Evolutionary conservation across 2,329 filamentous ascomycete genomes (phyloP), one percentile per base, ranked within the genome.

Genomic region (Xylariales sp.): DNA sequence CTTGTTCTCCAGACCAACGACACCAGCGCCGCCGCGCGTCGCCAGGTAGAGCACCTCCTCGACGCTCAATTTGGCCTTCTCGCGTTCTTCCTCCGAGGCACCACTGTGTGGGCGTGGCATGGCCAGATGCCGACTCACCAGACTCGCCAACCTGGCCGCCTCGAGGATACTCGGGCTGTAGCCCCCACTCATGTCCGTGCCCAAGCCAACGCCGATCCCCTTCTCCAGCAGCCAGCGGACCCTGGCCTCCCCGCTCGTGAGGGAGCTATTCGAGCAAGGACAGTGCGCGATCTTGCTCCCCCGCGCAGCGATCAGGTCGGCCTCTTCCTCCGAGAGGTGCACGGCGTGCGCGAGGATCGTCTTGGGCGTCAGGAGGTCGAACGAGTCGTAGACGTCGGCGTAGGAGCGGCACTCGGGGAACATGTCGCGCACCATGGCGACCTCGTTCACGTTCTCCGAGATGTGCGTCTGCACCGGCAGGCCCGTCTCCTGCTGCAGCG

Each of bases 101-200:
- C 21, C 33, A 9, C 10, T 14, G 19, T 38, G 15, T 27, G 22
- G 31, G 5, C 44, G 43, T 3, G 55, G 57, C 71, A 87, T 78
- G 18, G 83, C 76, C 34, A 86, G 67, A 69, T 85, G 80, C 21
- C 90, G 70, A 49, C 82, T 88, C 1, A 91, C 87, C 46, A 95
- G 74, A 38, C 81, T 76, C 0, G 91, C 88, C 56, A 93, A 86
- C 11, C 90, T 69, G 31, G 83, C 87, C n/a, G 88, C 82, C 50
- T 93, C 86, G 0, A 97, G 74, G 8, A 97, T 77, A 46, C 80
- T 87, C 0, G 87, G 75, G 42, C 81, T 86, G 60, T 91, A 96
- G 0, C 93, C 93, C 3, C 91, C 93, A 52, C 80, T 86, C 44
- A 97, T 81, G 61, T 98, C 93, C 0, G 91, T 97, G 0, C 93